phyloP scores from a whole-genome alignment of 1,284 basidiomycete genomes.

The Fomitopsis schrenkii region DNA sequence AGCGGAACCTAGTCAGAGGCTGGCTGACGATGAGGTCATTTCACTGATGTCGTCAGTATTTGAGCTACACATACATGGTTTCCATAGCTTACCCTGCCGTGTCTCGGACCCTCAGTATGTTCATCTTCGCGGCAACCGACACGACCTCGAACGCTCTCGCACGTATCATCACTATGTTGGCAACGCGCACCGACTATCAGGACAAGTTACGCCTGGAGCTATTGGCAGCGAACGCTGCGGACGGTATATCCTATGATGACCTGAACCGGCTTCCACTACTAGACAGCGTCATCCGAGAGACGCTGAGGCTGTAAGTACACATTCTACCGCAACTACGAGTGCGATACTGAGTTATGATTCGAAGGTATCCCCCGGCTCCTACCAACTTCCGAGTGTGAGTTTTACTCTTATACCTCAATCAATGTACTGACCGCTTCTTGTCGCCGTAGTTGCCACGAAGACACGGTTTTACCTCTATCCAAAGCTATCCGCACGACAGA shows the following conservation, averaged over 20 bases:
- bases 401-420: constrained; percentile 13
- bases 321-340: neutral
- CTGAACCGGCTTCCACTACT: constrained; percentile 17
- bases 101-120: constrained; percentile 6
- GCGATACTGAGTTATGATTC: neutral
- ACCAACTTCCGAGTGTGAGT: constrained; percentile 2
- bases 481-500: constrained; percentile 33
- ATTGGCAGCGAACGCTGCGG: constrained; percentile 10
- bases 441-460: constrained; percentile 26
- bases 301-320: constrained; percentile 14
- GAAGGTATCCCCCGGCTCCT: constrained; percentile 4
- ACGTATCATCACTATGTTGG: constrained; percentile 14
- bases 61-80: neutral
- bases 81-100: too few species aligned
- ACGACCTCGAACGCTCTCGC: constrained; percentile 20
- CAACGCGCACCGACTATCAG: constrained; percentile 14
- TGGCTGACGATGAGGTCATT: constrained; percentile 25
- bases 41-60: constrained; percentile 28
- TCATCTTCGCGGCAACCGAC: constrained; percentile 21
- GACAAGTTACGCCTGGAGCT: constrained; percentile 18
- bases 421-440: neutral
- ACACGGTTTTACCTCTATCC: constrained; percentile 48
- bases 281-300: constrained; percentile 22
- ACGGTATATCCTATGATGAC: constrained; percentile 16
- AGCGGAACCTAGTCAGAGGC: constrained; percentile 15